A percentile compares a stretch with the other conserved stretches of the same genome.
Conservation (phyloP, 495 filamentous ascomycete species). For the Pseudoneurospora amorphoporcata region DNA sequence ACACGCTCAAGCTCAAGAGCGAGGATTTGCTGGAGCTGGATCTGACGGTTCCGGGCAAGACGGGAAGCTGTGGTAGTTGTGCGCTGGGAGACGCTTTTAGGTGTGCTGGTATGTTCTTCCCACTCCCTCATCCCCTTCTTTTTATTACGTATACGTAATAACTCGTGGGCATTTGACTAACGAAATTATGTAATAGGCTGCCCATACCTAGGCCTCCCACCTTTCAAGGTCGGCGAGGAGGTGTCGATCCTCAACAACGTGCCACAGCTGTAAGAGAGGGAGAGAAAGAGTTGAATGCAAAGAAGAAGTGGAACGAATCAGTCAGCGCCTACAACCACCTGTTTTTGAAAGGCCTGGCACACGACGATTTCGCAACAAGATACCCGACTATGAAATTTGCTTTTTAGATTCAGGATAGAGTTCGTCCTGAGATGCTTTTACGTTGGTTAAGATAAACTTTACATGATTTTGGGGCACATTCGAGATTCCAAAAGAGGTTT, state of each 20-base stretch:
- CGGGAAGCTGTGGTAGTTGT: conserved; percentile 87
- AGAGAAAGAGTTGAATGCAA: background rate
- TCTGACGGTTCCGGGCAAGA: conserved; percentile 92
- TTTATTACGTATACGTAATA: too few relatives aligned
- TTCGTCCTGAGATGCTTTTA: background rate
- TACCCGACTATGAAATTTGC: background rate
- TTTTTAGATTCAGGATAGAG: background rate
- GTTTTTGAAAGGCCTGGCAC: background rate
- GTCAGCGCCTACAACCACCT: background rate
- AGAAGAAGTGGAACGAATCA: background rate
- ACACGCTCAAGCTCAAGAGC: conserved; percentile 58
- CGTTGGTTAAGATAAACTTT: background rate
- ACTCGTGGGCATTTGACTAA: background rate
- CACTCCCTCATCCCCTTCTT: conserved; percentile 4
- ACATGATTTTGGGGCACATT: background rate
- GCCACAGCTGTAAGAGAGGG: conserved; percentile 57
- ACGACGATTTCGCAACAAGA: background rate
- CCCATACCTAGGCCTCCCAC: conserved; percentile 85
- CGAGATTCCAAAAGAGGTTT: too few relatives aligned
- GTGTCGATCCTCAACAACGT: conserved; percentile 76
- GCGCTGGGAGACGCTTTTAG: conserved; percentile 84
- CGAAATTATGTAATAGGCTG: conserved; percentile 49
- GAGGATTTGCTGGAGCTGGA: conserved; percentile 85
- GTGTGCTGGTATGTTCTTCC: conserved; percentile 32
- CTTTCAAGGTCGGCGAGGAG: conserved; percentile 95